Conservation (phyloP, 345 rosid species). For the Moringa oleifera region DNA sequence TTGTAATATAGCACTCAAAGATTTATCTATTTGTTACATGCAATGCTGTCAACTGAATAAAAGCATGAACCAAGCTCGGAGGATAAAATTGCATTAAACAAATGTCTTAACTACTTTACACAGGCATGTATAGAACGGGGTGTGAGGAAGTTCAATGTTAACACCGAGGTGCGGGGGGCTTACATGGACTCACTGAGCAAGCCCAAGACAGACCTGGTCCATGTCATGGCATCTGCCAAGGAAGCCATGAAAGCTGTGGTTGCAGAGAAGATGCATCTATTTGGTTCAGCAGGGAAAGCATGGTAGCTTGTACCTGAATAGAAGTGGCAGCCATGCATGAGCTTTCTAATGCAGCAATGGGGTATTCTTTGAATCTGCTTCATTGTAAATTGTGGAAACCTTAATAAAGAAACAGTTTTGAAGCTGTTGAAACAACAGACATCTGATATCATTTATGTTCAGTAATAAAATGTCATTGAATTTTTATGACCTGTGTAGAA, state of each 20-base stretch:
- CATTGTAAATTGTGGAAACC: no score
- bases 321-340: no score
- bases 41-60: background rate
- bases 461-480: no score
- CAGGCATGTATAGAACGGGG: slow-evolving; percentile 76
- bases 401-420: no score
- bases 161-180: slow-evolving; percentile 78
- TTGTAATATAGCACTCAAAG: no score
- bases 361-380: no score
- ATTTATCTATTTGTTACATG: background rate
- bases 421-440: no score
- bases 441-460: no score
- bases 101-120: slow-evolving; percentile 10
- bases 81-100: slow-evolving; percentile 1
- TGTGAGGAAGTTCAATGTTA: slow-evolving; percentile 84
- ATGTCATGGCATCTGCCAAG: slow-evolving; percentile 67
- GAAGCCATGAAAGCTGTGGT: slow-evolving; percentile 82
- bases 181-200: slow-evolving; percentile 60
- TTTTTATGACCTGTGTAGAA: no score
- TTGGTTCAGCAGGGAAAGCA: slow-evolving; percentile 88
- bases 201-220: slow-evolving; percentile 60
- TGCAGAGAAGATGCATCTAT: slow-evolving; percentile 76
- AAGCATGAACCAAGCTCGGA: slow-evolving; percentile 3
- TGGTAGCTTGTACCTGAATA: slow-evolving; percentile 11
- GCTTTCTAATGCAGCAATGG: no score